Base-by-base conservation (phyloP, 176 grass and related monocot species). In the Areca catechu region DNA sequence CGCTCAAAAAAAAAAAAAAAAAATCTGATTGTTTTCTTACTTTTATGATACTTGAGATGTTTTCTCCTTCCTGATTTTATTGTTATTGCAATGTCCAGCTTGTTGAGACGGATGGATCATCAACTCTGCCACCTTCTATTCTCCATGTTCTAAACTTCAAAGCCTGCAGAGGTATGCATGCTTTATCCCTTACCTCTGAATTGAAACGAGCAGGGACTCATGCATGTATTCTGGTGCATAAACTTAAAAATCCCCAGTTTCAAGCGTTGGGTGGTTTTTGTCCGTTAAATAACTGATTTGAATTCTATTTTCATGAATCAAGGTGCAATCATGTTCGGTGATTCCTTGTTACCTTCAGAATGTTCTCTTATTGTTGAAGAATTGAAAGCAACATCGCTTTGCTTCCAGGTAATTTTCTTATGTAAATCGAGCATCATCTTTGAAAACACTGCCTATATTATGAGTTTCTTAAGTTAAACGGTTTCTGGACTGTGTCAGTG, bases 291-390 rank as follows among this genome's bases (percentile, higher is more conserved):
- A 16, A 19, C 16, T 49, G 5, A 43, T 66, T 15, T 16, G 4
- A 24, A 6, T 56, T 0, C 43, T 74, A 18, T 28, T 69, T 58
- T 60, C 58, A 57, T 75, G 53, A 49, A n/a, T 48, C 7, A 37
- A 96, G 92, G 92, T 51, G 92, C 92, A 7, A 96, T 96, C 71
- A 96, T 96, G 92, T 96, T 96, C 80, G 92, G 92, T 37, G 92
- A 96, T 60, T 20, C 86, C 48, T 79, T 96, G 62, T 68, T 96
- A 67, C 86, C 77, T 49, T 91, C 86, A 0, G 86, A 97, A 50
- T 97, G 92, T 65, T 85, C 77, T 57, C 71, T 97, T 20, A 97
- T 97, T 65, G 82, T 97, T 25, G 83, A 88, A 77, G 92, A 97
- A 66, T 61, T 97, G 47, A 97, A 97, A 84, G 61, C 71, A 56